Percentiles rank a stretch among this genome's conserved stretches.
Evolutionary conservation across 2,329 filamentous ascomycete species (phyloP).

Genomic region (Tolypocladium ovalisporum): DNA sequence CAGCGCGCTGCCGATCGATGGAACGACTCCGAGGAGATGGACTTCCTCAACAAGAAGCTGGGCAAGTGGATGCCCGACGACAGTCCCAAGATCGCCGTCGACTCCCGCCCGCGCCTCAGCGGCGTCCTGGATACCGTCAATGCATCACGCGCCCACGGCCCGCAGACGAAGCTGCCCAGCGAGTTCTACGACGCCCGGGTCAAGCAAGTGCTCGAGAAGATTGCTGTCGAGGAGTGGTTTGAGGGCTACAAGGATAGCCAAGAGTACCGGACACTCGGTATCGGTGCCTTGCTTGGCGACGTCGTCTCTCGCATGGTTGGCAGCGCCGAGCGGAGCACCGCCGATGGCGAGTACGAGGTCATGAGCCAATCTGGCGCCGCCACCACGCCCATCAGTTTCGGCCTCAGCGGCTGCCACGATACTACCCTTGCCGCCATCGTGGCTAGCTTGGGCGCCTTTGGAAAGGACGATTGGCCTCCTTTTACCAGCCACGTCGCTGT

Average conservation of each 20-base stretch:
- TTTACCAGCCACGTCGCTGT: slow-evolving; percentile 89
- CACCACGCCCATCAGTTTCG: slow-evolving; percentile 52
- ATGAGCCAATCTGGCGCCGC: slow-evolving; percentile 11
- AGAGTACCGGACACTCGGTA: slow-evolving; percentile 84
- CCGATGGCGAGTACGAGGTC: slow-evolving; percentile 42
- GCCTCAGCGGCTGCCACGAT: slow-evolving; percentile 80
- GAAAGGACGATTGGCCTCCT: slow-evolving; percentile 69
- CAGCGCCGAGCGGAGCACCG: slow-evolving; percentile 45
- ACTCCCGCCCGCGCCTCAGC: slow-evolving; percentile 71
- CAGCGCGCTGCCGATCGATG: slow-evolving; percentile 60
- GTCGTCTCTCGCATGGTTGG: slow-evolving; percentile 65
- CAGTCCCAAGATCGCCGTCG: slow-evolving; percentile 61
- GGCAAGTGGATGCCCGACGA: slow-evolving; percentile 77
- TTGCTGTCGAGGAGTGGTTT: slow-evolving; percentile 89
- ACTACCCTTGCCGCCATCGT: slow-evolving; percentile 80
- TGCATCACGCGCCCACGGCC: slow-evolving; percentile 67
- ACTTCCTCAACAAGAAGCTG: slow-evolving; percentile 65
- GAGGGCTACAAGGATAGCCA: slow-evolving; percentile 70
- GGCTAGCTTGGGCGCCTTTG: slow-evolving; percentile 67
- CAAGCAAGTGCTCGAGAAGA: slow-evolving; percentile 57
- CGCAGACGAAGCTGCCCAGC: slow-evolving; percentile 63
- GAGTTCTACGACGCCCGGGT: slow-evolving; percentile 79
- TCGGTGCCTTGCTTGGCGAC: slow-evolving; percentile 77
- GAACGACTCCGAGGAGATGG: slow-evolving; percentile 72
- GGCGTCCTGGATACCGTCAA: slow-evolving; percentile 95